Conservation (phyloP, 495 filamentous ascomycete genomes). For the Aspergillus avenaceus region DNA sequence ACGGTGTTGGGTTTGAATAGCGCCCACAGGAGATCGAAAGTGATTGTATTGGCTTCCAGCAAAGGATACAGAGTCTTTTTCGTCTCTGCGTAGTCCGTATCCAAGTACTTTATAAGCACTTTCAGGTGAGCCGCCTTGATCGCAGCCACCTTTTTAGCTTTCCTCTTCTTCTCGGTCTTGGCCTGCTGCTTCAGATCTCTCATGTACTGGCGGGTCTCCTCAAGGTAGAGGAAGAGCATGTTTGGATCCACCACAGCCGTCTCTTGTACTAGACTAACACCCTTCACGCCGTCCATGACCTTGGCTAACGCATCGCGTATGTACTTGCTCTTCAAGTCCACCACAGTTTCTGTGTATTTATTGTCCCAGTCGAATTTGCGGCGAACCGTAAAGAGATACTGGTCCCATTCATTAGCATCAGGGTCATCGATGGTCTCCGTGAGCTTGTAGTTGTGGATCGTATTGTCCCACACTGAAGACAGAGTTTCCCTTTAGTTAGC, state of each 20-base stretch:
- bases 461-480: conserved; percentile 63
- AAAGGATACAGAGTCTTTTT: conserved; percentile 83
- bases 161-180: conserved; percentile 63
- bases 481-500: background rate
- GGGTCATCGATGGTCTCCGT: conserved; percentile 73
- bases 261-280: conserved; percentile 75
- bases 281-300: conserved; percentile 78
- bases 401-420: conserved; percentile 71
- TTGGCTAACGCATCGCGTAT: conserved; percentile 69
- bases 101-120: conserved; percentile 74
- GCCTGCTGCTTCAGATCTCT: conserved; percentile 61
- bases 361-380: conserved; percentile 86
- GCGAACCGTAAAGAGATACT: conserved; percentile 83
- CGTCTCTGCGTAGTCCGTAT: conserved; percentile 73
- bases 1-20: conserved; percentile 89
- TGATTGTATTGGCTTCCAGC: conserved; percentile 79
- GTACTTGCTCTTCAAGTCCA: conserved; percentile 83
- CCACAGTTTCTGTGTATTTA: conserved; percentile 70
- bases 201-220: conserved; percentile 64
- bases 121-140: conserved; percentile 63
- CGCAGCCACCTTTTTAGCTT: conserved; percentile 53
- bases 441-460: conserved; percentile 78
- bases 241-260: conserved; percentile 79
- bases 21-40: conserved; percentile 87
- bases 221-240: conserved; percentile 82